phyloP scores from a whole-genome alignment of 805 yeast genomes.

The Saccharomycopsis selenospora region DNA sequence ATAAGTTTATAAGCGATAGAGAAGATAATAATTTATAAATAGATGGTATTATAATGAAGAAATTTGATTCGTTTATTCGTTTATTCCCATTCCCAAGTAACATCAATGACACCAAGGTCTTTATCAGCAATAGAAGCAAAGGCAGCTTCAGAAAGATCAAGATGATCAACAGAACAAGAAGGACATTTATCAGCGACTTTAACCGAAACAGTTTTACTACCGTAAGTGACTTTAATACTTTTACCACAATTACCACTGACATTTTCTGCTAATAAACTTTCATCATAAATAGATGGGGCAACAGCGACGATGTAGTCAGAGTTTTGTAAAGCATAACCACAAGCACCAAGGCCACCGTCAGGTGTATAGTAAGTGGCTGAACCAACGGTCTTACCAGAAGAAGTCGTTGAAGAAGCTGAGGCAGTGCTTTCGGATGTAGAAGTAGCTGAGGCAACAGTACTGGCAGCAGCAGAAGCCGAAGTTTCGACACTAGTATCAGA shows the following conservation, averaged over 20 bases:
- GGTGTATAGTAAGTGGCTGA: slow-evolving; percentile 1
- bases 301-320: neutral
- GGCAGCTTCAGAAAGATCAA: slow-evolving; percentile 48
- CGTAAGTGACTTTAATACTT: slow-evolving; percentile 38
- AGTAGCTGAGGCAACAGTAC: neutral
- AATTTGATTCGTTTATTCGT: neutral
- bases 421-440: neutral
- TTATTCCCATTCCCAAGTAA: neutral
- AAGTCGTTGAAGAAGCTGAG: neutral
- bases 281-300: neutral
- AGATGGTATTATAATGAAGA: no score
- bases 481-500: neutral
- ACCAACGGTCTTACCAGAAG: neutral
- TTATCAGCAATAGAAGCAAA: slow-evolving; percentile 39
- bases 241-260: slow-evolving; percentile 42
- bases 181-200: slow-evolving; percentile 48
- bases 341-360: neutral
- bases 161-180: slow-evolving; percentile 38
- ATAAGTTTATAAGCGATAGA: no score
- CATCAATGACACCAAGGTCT: neutral
- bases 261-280: slow-evolving; percentile 18
- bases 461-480: neutral
- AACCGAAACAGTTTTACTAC: slow-evolving; percentile 43
- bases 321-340: neutral
- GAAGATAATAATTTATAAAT: no score